A percentile compares a stretch with the other conserved stretches of the same genome.
Conservation (phyloP, 2,329 filamentous ascomycete species). For the Bisporella sp. region DNA sequence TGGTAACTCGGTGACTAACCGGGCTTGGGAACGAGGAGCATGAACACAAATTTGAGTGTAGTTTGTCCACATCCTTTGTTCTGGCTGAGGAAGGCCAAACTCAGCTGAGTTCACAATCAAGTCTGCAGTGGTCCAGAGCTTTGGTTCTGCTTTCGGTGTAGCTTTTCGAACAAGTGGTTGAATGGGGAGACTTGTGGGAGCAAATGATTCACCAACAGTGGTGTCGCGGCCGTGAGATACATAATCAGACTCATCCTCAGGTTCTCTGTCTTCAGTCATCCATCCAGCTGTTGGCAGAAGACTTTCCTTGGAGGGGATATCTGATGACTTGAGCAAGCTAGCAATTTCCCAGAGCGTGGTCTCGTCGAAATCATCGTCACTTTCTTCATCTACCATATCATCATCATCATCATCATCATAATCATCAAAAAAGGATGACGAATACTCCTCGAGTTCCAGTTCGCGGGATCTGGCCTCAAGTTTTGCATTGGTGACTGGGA, state of each 20-base stretch:
- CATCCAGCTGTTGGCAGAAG: constrained; percentile 32
- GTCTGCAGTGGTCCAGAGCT: constrained; percentile 12
- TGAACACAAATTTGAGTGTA: no score
- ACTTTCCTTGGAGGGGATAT: constrained; percentile 45
- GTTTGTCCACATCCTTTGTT: constrained; percentile 11
- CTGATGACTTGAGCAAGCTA: constrained; percentile 45
- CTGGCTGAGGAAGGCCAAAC: constrained; percentile 16
- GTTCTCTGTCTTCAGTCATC: constrained; percentile 15
- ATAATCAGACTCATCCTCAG: constrained; percentile 13
- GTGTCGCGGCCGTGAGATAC: background rate
- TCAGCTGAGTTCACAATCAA: no score
- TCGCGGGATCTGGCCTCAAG: constrained; percentile 20
- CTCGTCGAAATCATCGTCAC: constrained; percentile 46
- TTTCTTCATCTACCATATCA: constrained; percentile 30
- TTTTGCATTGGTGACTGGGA: constrained; percentile 14
- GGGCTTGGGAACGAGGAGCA: no score
- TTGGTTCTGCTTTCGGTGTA: constrained; percentile 6
- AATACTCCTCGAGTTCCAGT: constrained; percentile 17
- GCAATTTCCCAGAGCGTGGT: constrained; percentile 59
- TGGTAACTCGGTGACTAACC: no score
- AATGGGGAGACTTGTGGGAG: constrained; percentile 1
- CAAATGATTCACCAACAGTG: background rate
- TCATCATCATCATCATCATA: constrained; percentile 46
- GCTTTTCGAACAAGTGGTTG: background rate
- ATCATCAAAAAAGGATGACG: constrained; percentile 50